Evolutionary conservation across 2,329 filamentous ascomycete species (phyloP), one percentile per base, ranked within the genome.

Genomic region (Exophiala phaeomuriformis): DNA sequence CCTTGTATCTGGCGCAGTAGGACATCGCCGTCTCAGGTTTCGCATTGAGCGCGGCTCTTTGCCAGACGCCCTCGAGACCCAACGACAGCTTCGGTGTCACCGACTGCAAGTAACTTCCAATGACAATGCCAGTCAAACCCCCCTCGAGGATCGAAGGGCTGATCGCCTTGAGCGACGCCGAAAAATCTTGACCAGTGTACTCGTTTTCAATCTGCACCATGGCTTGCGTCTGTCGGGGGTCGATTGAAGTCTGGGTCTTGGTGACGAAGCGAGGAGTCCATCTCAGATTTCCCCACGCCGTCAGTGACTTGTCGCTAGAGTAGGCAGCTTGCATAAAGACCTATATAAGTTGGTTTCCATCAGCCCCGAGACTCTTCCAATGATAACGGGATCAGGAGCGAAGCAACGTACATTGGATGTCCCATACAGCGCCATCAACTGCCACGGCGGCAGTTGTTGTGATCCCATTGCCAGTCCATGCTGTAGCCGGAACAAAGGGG

Each of bases 181-280:
- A 91, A 74, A 98, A 98, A 73, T 98, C 93, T 65, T 82, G 77
- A 68, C 93, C 93, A 27, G 83, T 87, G 75, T 96, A 97, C 75
- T 98, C 93, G 70, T 95, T 89, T 71, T 98, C 93, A 69, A 96
- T 80, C 67, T 94, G 90, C 57, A 93, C 78, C 81, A 97, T 90
- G 66, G 90, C 86, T 74, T 91, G 89, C 60, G 81, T 79, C 46
- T 79, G 81, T 61, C 83, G 85, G 48, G 86, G 83, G 62, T 88
- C 83, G 65, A 96, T 84, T 73, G 95, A 89, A 62, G 93, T 81
- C 65, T 90, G 86, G 56, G 87, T 82, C 78, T 96, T 97, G 69
- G 88, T 86, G 63, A 94, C 84, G 59, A 95, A 77, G 64, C 83
- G 79, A 61, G 82, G 79, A 61, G 79, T 82, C 88, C 90, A 95